Percentiles rank a stretch among this genome's conserved stretches.
Conservation (phyloP, 73 alveolate species). For the Paramecium sexaurelia region DNA sequence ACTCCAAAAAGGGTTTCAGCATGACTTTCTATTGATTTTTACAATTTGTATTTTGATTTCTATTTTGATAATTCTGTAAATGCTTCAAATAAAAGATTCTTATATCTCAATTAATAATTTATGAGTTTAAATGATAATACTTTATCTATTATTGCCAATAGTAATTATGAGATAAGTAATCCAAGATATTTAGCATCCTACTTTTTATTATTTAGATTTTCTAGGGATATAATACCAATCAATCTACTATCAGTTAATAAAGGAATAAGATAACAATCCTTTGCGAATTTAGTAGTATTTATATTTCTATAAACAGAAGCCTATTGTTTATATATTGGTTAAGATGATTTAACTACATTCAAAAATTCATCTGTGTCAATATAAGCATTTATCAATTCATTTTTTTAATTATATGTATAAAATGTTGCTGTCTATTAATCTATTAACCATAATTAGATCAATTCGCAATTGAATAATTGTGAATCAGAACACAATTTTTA, state of each 20-base stretch:
- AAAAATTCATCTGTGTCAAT: slow-evolving; percentile 49
- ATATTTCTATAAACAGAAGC: slow-evolving; percentile 2
- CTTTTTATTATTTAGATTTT: slow-evolving; percentile 18
- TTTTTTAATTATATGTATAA: slow-evolving; percentile 26
- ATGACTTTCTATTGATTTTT: neutral
- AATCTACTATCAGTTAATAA: slow-evolving; percentile 28
- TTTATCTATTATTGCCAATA: neutral
- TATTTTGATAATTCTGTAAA: slow-evolving; percentile 4
- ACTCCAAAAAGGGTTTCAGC: slow-evolving; percentile 54
- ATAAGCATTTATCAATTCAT: slow-evolving; percentile 30
- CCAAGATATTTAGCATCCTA: slow-evolving; percentile 51
- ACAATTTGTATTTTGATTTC: neutral
- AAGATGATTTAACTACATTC: neutral
- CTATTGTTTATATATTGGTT: slow-evolving; percentile 28
- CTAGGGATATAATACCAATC: neutral
- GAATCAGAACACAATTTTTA: neutral
- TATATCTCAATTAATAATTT: slow-evolving; percentile 47
- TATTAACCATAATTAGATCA: neutral
- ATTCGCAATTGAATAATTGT: slow-evolving; percentile 7
- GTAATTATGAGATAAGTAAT: neutral
- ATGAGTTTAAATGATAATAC: neutral
- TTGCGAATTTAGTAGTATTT: slow-evolving; percentile 17
- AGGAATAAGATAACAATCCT: slow-evolving; percentile 49
- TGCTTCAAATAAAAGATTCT: slow-evolving; percentile 31
- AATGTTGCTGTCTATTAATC: slow-evolving; percentile 53